phyloP scores from a whole-genome alignment of 371 early-diverging fungal genomes.

The Gilbertella persicaria region DNA sequence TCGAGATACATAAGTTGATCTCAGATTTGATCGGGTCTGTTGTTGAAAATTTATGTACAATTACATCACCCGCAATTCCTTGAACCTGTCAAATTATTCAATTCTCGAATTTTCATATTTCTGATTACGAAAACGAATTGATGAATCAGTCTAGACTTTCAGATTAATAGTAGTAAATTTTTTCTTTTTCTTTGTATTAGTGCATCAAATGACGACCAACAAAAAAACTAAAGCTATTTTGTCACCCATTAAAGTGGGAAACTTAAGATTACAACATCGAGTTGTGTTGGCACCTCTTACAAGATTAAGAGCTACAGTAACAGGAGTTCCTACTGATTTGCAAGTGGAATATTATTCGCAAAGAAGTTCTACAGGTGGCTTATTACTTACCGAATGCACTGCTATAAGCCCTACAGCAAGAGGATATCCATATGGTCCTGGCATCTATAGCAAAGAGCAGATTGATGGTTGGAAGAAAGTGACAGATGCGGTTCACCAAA shows the following conservation, averaged over 20 bases:
- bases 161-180: too few species aligned
- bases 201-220: background rate
- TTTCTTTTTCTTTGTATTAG: too few species aligned
- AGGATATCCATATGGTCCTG: conserved; percentile 39
- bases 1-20: too few species aligned
- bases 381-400: conserved; percentile 59
- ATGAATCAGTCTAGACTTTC: too few species aligned
- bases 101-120: too few species aligned
- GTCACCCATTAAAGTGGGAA: conserved; percentile 35
- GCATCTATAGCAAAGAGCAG: conserved; percentile 51
- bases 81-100: too few species aligned
- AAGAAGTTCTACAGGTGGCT: conserved; percentile 55
- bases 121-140: too few species aligned
- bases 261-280: conserved; percentile 43
- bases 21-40: too few species aligned
- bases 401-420: conserved; percentile 40
- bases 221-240: conserved; percentile 13
- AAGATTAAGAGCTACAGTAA: conserved; percentile 32
- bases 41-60: too few species aligned
- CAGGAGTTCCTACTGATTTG: conserved; percentile 44
- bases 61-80: too few species aligned
- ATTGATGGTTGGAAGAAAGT: conserved; percentile 57
- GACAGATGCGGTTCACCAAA: conserved; percentile 57
- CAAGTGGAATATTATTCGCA: conserved; percentile 58
- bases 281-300: conserved; percentile 61